These are phyloP conservation scores for Phlegmacium glaucopus DNA, from an alignment of 768 basidiomycete genomes.

Conservation along the genomic window DNA sequence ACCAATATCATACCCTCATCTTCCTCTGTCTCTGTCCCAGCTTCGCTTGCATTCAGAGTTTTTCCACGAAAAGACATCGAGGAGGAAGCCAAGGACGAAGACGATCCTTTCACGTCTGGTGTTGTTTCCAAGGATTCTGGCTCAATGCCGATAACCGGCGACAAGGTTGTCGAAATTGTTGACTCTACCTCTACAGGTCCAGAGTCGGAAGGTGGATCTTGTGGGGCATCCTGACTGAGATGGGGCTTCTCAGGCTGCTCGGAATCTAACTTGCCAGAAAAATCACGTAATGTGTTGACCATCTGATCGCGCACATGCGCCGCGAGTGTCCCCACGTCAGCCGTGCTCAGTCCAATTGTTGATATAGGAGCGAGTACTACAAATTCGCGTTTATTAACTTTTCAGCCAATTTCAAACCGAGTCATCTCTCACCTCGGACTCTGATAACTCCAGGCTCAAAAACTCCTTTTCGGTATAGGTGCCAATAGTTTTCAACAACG, in stretches of 20 bases:
- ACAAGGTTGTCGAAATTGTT: constrained; percentile 1
- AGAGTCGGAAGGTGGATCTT: background rate
- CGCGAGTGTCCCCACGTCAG: constrained; percentile 68
- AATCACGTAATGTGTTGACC: constrained; percentile 72
- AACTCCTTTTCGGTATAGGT: constrained; percentile 72
- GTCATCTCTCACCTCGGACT: constrained; percentile 65
- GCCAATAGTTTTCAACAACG: constrained; percentile 92
- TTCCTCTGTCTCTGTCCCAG: constrained; percentile 73
- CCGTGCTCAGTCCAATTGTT: constrained; percentile 65
- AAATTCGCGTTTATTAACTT: no score
- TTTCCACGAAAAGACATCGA: constrained; percentile 27
- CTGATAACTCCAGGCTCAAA: constrained; percentile 77
- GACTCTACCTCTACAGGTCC: constrained; percentile 5
- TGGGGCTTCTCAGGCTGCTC: constrained; percentile 2
- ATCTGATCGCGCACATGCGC: constrained; percentile 72
- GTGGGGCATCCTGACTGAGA: background rate
- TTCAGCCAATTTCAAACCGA: no score
- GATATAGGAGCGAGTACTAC: constrained; percentile 88
- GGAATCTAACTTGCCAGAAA: constrained; percentile 42
- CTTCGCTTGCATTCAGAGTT: constrained; percentile 51
- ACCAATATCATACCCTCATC: constrained; percentile 84
- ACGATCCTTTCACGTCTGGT: constrained; percentile 21
- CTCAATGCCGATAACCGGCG: constrained; percentile 8
- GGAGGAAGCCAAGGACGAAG: constrained; percentile 32
- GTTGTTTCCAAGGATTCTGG: constrained; percentile 5